These are phyloP conservation scores for Cyclotella baltica DNA, from an alignment of 108 stramenopile genomes.

Conservation along the genomic window DNA sequence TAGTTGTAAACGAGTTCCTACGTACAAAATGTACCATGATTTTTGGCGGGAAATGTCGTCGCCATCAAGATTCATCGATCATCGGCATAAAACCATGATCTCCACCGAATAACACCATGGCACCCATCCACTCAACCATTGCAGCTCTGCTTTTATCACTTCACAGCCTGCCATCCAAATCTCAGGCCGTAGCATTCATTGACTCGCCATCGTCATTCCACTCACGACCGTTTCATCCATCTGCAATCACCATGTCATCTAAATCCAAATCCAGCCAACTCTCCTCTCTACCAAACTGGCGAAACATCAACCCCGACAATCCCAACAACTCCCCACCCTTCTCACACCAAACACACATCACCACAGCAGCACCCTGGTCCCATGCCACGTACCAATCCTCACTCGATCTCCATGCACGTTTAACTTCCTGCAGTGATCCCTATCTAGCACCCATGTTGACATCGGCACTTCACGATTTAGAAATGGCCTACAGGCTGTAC, in stretches of 20 bases:
- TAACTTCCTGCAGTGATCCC: constrained; percentile 65
- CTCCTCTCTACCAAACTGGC: constrained; percentile 27
- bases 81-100: not conserved
- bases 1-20: not conserved
- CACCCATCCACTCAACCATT: not conserved
- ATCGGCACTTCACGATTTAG: constrained; percentile 69
- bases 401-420: constrained; percentile 63
- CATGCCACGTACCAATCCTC: constrained; percentile 64
- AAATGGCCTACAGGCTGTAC: constrained; percentile 86
- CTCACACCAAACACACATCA: constrained; percentile 3
- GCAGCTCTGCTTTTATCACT: not conserved
- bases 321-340: constrained; percentile 28
- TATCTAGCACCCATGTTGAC: constrained; percentile 59
- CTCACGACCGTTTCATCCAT: not conserved
- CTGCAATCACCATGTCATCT: not conserved
- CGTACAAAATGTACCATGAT: not conserved
- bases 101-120: not conserved
- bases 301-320: constrained; percentile 3
- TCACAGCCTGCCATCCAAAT: not conserved
- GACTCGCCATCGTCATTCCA: not conserved
- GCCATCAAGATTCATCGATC: not conserved
- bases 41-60: constrained; percentile 5
- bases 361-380: constrained; percentile 62
- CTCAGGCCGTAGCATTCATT: not conserved
- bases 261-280: constrained; percentile 2